Conservation (phyloP, 352 stramenopile genomes). For the Phytophthora cryptogea region DNA sequence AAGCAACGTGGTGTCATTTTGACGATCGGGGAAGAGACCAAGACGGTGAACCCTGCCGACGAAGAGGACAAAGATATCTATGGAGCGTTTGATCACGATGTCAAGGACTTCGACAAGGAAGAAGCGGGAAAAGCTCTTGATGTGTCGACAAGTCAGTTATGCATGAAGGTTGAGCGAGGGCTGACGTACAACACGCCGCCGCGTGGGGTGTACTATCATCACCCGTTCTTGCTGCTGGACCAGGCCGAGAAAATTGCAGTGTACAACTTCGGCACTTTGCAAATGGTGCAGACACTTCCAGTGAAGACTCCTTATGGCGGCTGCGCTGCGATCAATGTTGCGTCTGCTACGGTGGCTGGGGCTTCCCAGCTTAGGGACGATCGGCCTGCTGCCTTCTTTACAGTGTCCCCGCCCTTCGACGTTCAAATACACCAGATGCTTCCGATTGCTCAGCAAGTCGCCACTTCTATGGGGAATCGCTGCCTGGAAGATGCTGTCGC, state of each 20-base stretch:
- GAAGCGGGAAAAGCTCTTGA: slow-evolving; percentile 35
- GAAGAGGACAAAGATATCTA: slow-evolving; percentile 22
- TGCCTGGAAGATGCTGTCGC: slow-evolving; percentile 62
- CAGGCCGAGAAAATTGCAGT: slow-evolving; percentile 59
- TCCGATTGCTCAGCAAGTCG: slow-evolving; percentile 54
- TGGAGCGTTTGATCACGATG: slow-evolving; percentile 31
- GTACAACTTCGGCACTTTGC: slow-evolving; percentile 67
- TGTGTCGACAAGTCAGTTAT: slow-evolving; percentile 44
- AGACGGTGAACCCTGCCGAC: slow-evolving; percentile 7
- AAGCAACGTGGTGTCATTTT: slow-evolving; percentile 61
- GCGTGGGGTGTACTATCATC: slow-evolving; percentile 53
- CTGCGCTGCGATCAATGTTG: slow-evolving; percentile 33
- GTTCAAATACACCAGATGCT: slow-evolving; percentile 63
- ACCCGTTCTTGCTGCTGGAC: slow-evolving; percentile 73
- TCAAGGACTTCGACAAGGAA: slow-evolving; percentile 10
- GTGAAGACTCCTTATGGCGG: slow-evolving; percentile 56
- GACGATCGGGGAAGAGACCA: slow-evolving; percentile 36
- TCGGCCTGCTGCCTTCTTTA: slow-evolving; percentile 43
- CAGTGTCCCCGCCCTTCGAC: slow-evolving; percentile 45
- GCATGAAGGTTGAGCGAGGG: slow-evolving; percentile 51
- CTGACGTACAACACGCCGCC: slow-evolving; percentile 56
- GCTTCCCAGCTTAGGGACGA: slow-evolving; percentile 18
- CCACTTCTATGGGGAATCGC: slow-evolving; percentile 37
- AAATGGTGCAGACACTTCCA: slow-evolving; percentile 52
- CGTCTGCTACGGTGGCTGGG: slow-evolving; percentile 15